Conservation (phyloP, 2,329 filamentous ascomycete species). For the Apiospora pterosperma region DNA sequence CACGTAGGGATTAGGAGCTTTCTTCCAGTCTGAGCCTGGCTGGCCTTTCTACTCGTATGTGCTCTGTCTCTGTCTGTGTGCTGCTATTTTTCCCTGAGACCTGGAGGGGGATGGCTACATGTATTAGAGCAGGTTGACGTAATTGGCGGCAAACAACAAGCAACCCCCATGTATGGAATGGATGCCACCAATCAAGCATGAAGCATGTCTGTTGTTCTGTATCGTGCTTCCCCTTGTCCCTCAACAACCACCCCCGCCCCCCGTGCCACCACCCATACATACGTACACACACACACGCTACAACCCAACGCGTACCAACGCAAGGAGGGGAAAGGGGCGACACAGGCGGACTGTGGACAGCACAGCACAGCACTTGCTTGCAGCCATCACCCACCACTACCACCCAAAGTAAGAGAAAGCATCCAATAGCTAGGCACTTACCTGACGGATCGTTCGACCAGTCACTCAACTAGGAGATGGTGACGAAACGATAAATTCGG, state of each 20-base stretch:
- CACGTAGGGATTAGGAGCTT: not conserved
- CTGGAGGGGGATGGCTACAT: not conserved
- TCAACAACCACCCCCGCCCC: not conserved
- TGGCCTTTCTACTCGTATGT: not conserved
- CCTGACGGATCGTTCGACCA: not conserved
- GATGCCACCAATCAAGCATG: not conserved
- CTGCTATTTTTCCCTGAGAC: not conserved
- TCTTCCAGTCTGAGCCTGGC: no score
- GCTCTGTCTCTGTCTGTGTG: not conserved
- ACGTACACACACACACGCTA: not conserved
- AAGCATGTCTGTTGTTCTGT: not conserved
- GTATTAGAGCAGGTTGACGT: slow-evolving; percentile 4
- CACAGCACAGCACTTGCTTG: not conserved
- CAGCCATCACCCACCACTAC: not conserved
- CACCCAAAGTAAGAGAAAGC: not conserved
- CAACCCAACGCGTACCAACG: no score
- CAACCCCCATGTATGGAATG: not conserved
- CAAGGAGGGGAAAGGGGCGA: not conserved
- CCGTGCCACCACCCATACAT: not conserved
- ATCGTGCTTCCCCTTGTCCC: not conserved
- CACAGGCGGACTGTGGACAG: no score
- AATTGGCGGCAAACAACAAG: slow-evolving; percentile 1
- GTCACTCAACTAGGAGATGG: not conserved
- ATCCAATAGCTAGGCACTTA: not conserved
- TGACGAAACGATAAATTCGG: not conserved